These are phyloP conservation scores for Mycothermus thermophilus DNA, from an alignment of 495 filamentous ascomycete species.

Conservation along the genomic window DNA sequence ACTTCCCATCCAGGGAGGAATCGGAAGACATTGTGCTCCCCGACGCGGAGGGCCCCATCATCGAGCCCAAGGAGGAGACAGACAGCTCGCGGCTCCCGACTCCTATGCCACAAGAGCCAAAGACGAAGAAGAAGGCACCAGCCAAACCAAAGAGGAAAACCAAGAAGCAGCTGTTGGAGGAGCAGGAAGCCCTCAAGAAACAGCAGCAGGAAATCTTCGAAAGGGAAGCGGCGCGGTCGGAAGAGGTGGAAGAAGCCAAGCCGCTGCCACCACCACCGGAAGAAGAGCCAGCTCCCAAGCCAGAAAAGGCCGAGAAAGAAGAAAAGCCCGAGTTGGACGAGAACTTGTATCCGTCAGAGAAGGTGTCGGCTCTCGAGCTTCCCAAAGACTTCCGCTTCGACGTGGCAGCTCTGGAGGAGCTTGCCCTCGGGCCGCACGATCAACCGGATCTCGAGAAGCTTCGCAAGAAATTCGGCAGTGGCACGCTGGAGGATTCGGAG, in stretches of 20 bases:
- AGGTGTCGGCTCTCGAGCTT: slow-evolving; percentile 15
- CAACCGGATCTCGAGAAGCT: slow-evolving; percentile 68
- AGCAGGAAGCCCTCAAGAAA: slow-evolving; percentile 47
- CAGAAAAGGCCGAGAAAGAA: slow-evolving; percentile 8
- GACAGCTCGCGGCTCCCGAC: slow-evolving; percentile 30
- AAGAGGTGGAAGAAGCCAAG: slow-evolving; percentile 22
- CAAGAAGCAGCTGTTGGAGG: slow-evolving; percentile 60
- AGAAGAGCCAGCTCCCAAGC: slow-evolving; percentile 1
- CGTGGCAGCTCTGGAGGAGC: slow-evolving; percentile 19
- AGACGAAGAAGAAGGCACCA: slow-evolving; percentile 28
- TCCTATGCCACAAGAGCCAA: slow-evolving; percentile 19
- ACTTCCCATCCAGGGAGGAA: slow-evolving; percentile 25
- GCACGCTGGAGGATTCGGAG: slow-evolving; percentile 48
- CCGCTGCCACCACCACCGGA: slow-evolving; percentile 6
- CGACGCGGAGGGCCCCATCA: slow-evolving; percentile 21
- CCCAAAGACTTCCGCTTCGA: slow-evolving; percentile 19
- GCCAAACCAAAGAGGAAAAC: slow-evolving; percentile 50
- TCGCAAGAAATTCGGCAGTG: slow-evolving; percentile 53
- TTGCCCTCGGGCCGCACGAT: slow-evolving; percentile 55
- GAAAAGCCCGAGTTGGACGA: slow-evolving; percentile 18
- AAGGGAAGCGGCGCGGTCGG: slow-evolving; percentile 20
- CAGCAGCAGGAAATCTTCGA: slow-evolving; percentile 28
- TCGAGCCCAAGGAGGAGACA: slow-evolving; percentile 25
- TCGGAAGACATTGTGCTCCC: slow-evolving; percentile 27
- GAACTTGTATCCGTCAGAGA: slow-evolving; percentile 24